A percentile compares a stretch with the other conserved stretches of the same genome.
Evolutionary conservation across 164 flowering plant genomes (phyloP).

Genomic region (Liquidambar formosana): DNA sequence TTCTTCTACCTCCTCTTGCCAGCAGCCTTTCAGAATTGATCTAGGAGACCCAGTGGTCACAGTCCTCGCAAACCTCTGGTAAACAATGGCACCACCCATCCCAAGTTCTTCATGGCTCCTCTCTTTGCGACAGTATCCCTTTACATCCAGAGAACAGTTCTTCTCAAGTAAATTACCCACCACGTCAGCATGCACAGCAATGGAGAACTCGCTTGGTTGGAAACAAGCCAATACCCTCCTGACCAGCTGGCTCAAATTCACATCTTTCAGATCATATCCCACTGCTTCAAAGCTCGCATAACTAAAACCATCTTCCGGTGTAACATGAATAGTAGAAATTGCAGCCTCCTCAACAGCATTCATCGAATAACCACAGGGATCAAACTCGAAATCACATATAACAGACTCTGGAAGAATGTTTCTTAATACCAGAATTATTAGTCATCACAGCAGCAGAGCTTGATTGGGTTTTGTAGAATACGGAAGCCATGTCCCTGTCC

Average conservation of each 20-base stretch:
- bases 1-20: conserved; percentile 33
- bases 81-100: conserved; percentile 30
- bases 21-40: conserved; percentile 40
- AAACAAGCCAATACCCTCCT: conserved; percentile 51
- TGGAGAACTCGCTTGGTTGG: conserved; percentile 40
- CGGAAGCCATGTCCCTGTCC: conserved; percentile 39
- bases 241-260: conserved; percentile 28
- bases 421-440: conserved; percentile 40
- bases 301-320: conserved; percentile 58
- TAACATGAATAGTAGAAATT: conserved; percentile 51
- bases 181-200: conserved; percentile 38
- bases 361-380: conserved; percentile 64
- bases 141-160: conserved; percentile 15
- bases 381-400: conserved; percentile 57
- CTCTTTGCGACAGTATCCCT: conserved; percentile 33
- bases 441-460: conserved; percentile 45
- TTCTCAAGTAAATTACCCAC: not conserved
- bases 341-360: conserved; percentile 44
- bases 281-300: conserved; percentile 57
- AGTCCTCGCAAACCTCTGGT: conserved; percentile 28
- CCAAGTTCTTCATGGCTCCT: conserved; percentile 39
- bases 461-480: conserved; percentile 35
- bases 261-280: conserved; percentile 35
- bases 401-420: conserved; percentile 48
- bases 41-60: conserved; percentile 36